These are phyloP conservation scores for Pholiota molesta DNA, from an alignment of 768 basidiomycete species.

Conservation along the genomic window DNA sequence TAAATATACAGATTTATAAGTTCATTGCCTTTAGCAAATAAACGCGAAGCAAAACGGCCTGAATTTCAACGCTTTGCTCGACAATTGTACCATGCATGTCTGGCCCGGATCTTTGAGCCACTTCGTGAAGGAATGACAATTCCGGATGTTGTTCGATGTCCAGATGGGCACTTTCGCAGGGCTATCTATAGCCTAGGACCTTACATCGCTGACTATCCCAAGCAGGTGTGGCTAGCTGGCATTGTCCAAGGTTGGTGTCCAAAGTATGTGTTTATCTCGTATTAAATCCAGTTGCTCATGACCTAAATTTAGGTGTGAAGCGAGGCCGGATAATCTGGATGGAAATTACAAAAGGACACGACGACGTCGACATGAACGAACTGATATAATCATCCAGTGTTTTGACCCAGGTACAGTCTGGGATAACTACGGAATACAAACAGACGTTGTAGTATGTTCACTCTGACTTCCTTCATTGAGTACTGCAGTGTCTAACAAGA, in stretches of 20 bases:
- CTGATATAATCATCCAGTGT: neutral
- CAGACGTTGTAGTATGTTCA: neutral
- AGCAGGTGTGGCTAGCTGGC: conserved; percentile 31
- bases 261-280: conserved; percentile 13
- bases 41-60: conserved; percentile 11
- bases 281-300: no score
- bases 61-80: conserved; percentile 22
- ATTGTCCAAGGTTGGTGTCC: conserved; percentile 31
- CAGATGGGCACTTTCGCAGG: conserved; percentile 35
- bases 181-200: conserved; percentile 34
- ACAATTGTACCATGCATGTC: conserved; percentile 28
- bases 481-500: conserved; percentile 36
- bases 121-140: conserved; percentile 20
- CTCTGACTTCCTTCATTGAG: conserved; percentile 38
- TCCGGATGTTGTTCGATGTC: conserved; percentile 28
- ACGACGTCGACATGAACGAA: neutral
- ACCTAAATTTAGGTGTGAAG: neutral
- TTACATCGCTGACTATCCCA: conserved; percentile 41
- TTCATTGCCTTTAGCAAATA: conserved; percentile 24
- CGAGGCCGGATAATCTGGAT: neutral
- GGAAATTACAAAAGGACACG: conserved; percentile 11
- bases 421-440: conserved; percentile 27
- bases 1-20: no score
- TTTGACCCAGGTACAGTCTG: conserved; percentile 10
- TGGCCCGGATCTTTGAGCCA: conserved; percentile 20